Conservation (phyloP, 257 asterid genomes). For the Capsicum baccatum region DNA sequence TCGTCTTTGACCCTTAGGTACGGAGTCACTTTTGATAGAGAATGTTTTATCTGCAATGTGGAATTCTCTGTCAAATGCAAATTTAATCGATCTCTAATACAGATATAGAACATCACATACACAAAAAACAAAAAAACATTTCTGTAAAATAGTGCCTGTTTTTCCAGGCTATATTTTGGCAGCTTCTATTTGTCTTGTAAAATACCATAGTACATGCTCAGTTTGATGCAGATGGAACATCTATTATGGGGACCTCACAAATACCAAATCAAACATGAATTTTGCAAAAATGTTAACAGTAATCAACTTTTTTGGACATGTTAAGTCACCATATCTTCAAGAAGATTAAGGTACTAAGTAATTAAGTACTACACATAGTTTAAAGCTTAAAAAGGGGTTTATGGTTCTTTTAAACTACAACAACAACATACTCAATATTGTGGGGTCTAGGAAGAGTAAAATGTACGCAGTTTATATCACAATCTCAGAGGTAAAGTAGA, state of each 20-base stretch:
- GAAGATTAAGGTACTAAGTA: constrained; percentile 3
- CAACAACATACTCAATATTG: too few species aligned
- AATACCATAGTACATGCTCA: constrained; percentile 12
- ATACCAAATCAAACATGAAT: constrained; percentile 21
- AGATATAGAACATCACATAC: not conserved
- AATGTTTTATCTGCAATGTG: not conserved
- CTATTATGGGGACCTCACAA: constrained; percentile 25
- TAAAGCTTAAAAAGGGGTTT: too few species aligned
- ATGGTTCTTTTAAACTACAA: too few species aligned
- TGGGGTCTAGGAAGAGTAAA: too few species aligned
- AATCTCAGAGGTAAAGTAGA: too few species aligned
- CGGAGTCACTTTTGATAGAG: not conserved
- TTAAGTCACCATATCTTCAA: not conserved
- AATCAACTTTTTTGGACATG: not conserved
- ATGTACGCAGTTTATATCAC: too few species aligned
- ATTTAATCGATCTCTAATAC: not conserved
- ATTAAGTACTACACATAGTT: not conserved
- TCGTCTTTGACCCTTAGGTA: not conserved
- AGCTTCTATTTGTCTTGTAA: constrained; percentile 29
- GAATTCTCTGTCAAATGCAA: accelerated
- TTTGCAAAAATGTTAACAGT: not conserved
- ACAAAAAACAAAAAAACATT: not conserved
- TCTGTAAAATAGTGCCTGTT: not conserved
- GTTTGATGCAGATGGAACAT: constrained; percentile 28
- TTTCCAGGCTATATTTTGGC: constrained; percentile 31